Evolutionary conservation across 441 rosid species (phyloP).

Genomic region (Pelargonium australe): DNA sequence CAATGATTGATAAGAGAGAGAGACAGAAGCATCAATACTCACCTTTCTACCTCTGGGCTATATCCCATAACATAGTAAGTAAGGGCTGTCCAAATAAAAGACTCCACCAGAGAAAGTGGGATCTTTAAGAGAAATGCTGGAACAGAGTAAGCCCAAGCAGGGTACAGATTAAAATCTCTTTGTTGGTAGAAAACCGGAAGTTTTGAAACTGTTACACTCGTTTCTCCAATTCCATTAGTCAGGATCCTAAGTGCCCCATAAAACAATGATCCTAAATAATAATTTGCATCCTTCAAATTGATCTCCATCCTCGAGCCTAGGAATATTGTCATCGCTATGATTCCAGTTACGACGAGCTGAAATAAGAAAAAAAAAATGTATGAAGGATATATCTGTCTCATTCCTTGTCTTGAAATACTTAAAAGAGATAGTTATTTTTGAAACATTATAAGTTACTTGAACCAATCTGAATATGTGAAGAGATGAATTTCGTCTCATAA

Average conservation of each 20-base stretch:
- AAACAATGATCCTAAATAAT: constrained; percentile 53
- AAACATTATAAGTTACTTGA: constrained; percentile 22
- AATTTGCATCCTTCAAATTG: constrained; percentile 39
- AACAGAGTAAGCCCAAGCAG: constrained; percentile 61
- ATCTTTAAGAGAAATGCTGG: constrained; percentile 50
- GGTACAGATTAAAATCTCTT: constrained; percentile 44
- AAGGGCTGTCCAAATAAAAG: constrained; percentile 50
- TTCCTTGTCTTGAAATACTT: neutral
- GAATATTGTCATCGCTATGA: constrained; percentile 53
- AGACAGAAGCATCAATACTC: constrained; percentile 8
- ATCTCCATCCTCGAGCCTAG: constrained; percentile 29
- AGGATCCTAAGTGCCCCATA: constrained; percentile 42
- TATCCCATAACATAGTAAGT: constrained; percentile 71
- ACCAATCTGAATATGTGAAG: constrained; percentile 40
- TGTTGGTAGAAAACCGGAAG: constrained; percentile 56
- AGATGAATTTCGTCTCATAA: constrained; percentile 46
- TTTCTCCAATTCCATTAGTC: constrained; percentile 50
- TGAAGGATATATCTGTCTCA: too few species aligned
- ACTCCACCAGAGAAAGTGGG: constrained; percentile 49
- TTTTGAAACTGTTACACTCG: constrained; percentile 42
- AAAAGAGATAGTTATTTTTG: neutral
- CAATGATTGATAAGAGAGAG: too few species aligned
- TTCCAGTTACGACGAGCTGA: constrained; percentile 36
- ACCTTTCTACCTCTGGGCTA: constrained; percentile 53
- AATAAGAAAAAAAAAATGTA: neutral